phyloP scores from a whole-genome alignment of 2,329 filamentous ascomycete genomes.

The Xylariaceae sp. region DNA sequence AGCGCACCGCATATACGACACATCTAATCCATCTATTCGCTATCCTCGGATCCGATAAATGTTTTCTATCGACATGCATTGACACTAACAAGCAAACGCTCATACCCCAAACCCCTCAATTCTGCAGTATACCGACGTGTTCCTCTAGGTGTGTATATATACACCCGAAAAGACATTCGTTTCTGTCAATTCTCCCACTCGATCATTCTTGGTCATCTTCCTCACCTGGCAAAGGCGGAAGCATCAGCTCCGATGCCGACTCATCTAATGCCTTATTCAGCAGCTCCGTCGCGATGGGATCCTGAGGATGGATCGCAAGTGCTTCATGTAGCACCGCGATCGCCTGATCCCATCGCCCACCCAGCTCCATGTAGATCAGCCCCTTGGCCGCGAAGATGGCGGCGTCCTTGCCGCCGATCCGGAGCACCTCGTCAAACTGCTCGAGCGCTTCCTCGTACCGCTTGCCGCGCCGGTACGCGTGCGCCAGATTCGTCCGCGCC shows the following conservation, averaged over 20 bases:
- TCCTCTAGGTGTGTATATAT: no score
- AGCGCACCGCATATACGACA: no score
- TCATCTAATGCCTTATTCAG: slow-evolving; percentile 67
- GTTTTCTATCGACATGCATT: no score
- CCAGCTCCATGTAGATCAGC: slow-evolving; percentile 75
- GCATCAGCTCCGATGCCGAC: slow-evolving; percentile 34
- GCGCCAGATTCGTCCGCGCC: slow-evolving; percentile 82
- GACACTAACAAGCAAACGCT: no score
- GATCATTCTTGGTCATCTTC: no score
- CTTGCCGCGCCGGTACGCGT: slow-evolving; percentile 73
- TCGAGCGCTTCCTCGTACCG: slow-evolving; percentile 67
- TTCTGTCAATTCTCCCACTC: no score
- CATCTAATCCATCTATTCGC: no score
- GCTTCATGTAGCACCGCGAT: slow-evolving; percentile 81
- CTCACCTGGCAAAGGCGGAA: no score
- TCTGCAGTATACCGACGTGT: no score
- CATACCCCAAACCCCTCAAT: no score
- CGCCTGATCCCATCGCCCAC: slow-evolving; percentile 65
- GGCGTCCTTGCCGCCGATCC: slow-evolving; percentile 75
- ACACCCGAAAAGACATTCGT: no score
- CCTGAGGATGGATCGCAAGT: slow-evolving; percentile 72
- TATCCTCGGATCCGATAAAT: no score
- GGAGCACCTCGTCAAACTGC: slow-evolving; percentile 82
- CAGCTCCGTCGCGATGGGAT: slow-evolving; percentile 75
- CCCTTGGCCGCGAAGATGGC: slow-evolving; percentile 79